Evolutionary conservation across 2,329 filamentous ascomycete genomes (phyloP), one percentile per base, ranked within the genome.

Genomic region (Colletotrichum limetticola): DNA sequence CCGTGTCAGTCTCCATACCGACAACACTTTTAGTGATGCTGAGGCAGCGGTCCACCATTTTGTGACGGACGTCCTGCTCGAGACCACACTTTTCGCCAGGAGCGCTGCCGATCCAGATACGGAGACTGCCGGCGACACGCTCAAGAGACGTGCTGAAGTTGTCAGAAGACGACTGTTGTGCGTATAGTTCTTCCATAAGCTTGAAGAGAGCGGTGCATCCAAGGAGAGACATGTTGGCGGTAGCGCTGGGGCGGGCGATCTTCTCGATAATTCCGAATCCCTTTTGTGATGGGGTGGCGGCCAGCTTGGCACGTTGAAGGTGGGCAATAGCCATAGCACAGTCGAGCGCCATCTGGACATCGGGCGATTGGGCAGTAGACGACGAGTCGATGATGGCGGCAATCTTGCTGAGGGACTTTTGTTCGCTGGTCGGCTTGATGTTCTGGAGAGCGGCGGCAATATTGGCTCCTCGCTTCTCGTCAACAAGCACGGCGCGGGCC

Each of bases 321-420:
- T 91, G 88, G 8, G 90, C 89, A 60, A 92, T 87, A 14, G 87
- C 86, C 85, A 90, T 90, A 30, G 90, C 89, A 76, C 90, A 91
- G 49, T 87, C 85, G 7, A 92, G 83, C 3, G 90, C 87, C 75
- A 90, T 86, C 55, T 87, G 85, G 26, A 90, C 84, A 75, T 92
- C 90, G 5, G 83, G 83, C 52, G 87, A 84, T 30, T 84, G 82
- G 32, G 83, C 76, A 52, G 86, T 80, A 30, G 83, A 82, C 46
- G 85, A 83, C 53, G 85, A 81, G 52, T 86, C 86, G 74, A 90
- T 85, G 16, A 88, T 81, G 6, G 87, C 83, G 4, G 81, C 76
- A 7, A 75, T 79, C 49, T 72, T 73, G 71, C 77, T 79, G 60
- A 74, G 77, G 72, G 81, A 75, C 77, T 81, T 78, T 75, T 83